A percentile compares a stretch with the other conserved stretches of the same genome.
phyloP scores from a whole-genome alignment of 768 basidiomycete genomes.

The Panus rudis region DNA sequence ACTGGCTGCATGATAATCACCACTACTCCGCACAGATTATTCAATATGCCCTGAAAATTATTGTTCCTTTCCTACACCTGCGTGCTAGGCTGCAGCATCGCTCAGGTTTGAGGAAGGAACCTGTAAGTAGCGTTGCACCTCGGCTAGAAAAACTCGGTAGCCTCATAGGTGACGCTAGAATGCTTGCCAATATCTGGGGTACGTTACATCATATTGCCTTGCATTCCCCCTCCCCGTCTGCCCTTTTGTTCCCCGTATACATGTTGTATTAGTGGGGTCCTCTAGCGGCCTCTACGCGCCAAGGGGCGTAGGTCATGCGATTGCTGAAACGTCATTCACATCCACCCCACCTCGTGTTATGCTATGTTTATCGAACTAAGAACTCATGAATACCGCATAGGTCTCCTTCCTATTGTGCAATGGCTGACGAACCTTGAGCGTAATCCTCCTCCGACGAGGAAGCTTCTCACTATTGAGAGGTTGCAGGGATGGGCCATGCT shows the following conservation, averaged over 20 bases:
- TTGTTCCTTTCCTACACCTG: constrained; percentile 57
- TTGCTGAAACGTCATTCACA: no score
- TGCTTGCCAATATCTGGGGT: constrained; percentile 79
- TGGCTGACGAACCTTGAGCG: constrained; percentile 75
- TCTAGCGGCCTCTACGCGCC: no score
- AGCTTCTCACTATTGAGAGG: constrained; percentile 69
- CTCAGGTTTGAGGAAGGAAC: constrained; percentile 47
- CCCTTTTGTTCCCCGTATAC: not conserved
- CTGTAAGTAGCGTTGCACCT: constrained; percentile 47
- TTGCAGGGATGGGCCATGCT: constrained; percentile 77
- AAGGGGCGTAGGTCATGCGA: no score
- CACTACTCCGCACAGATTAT: constrained; percentile 41
- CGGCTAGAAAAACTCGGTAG: constrained; percentile 47
- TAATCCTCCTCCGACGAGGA: constrained; percentile 62
- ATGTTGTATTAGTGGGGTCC: no score
- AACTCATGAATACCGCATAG: no score
- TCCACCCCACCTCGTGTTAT: no score
- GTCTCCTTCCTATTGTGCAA: constrained; percentile 70
- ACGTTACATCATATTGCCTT: no score
- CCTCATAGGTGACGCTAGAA: constrained; percentile 60
- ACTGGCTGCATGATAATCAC: not conserved
- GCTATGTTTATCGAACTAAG: no score
- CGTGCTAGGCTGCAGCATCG: constrained; percentile 66
- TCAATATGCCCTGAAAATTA: constrained; percentile 65
- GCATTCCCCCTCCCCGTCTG: not conserved